phyloP scores from a whole-genome alignment of 257 asterid species.

The Nicotiana sylvestris region DNA sequence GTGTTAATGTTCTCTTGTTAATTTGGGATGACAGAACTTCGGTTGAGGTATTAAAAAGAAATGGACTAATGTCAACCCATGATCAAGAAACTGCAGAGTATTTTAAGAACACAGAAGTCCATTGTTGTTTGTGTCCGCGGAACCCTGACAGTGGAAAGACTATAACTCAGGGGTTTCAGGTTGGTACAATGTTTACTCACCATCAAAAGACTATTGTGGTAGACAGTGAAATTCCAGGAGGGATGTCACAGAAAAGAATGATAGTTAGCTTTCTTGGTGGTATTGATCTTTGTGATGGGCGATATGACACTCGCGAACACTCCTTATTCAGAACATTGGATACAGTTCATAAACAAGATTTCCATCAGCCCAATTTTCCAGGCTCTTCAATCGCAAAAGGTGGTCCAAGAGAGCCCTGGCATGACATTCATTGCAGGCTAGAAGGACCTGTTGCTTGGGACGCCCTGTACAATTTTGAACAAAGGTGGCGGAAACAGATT shows the following conservation, averaged over 20 bases:
- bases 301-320: slow-evolving; percentile 64
- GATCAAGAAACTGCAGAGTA: slow-evolving; percentile 66
- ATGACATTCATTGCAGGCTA: slow-evolving; percentile 71
- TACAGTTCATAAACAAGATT: slow-evolving; percentile 57
- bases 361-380: slow-evolving; percentile 84
- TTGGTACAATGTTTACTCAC: slow-evolving; percentile 80
- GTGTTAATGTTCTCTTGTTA: slow-evolving; percentile 68
- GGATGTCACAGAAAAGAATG: slow-evolving; percentile 31
- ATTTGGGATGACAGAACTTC: slow-evolving; percentile 93
- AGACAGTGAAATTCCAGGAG: slow-evolving; percentile 36
- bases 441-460: slow-evolving; percentile 98
- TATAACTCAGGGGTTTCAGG: slow-evolving; percentile 57
- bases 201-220: slow-evolving; percentile 77
- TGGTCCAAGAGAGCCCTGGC: slow-evolving; percentile 98
- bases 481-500: slow-evolving; percentile 74
- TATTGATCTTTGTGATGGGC: slow-evolving; percentile 87
- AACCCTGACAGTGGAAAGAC: slow-evolving; percentile 55
- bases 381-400: slow-evolving; percentile 69
- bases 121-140: slow-evolving; percentile 71
- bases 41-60: slow-evolving; percentile 33
- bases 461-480: slow-evolving; percentile 83
- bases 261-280: slow-evolving; percentile 80
- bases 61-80: slow-evolving; percentile 84
- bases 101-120: slow-evolving; percentile 55
- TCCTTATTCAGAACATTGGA: slow-evolving; percentile 58